A percentile compares a stretch with the other conserved stretches of the same genome.
Evolutionary conservation across 2,329 filamentous ascomycete genomes (phyloP).

Genomic region (Aspergillus neoniger): DNA sequence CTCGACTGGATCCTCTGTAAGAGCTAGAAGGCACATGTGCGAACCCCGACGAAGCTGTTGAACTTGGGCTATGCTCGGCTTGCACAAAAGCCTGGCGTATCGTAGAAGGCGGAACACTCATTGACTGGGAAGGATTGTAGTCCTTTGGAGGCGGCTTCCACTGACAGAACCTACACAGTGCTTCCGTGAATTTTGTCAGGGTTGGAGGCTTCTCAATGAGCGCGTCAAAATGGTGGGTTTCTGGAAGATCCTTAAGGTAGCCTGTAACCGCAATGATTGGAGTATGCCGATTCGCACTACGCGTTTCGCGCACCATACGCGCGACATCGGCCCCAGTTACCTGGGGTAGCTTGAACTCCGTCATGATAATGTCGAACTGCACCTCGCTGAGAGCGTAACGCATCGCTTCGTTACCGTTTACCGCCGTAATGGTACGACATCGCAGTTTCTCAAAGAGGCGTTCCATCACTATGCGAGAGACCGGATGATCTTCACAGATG

Average conservation of each 20-base stretch:
- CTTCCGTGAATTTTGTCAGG: conserved; percentile 84
- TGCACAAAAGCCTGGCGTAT: conserved; percentile 65
- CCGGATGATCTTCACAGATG: conserved; percentile 96
- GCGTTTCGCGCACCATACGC: conserved; percentile 95
- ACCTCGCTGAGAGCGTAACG: conserved; percentile 95
- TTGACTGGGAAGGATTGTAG: conserved; percentile 52
- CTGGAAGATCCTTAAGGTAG: conserved; percentile 95
- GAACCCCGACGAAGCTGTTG: conserved; percentile 74
- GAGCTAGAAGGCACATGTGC: conserved; percentile 71
- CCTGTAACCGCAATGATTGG: conserved; percentile 96
- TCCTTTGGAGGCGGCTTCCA: conserved; percentile 80
- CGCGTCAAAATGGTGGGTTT: conserved; percentile 92
- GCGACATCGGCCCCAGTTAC: conserved; percentile 95
- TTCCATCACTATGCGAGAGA: conserved; percentile 98
- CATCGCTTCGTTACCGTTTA: conserved; percentile 87
- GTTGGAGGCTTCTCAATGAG: conserved; percentile 97
- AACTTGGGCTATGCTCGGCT: conserved; percentile 78
- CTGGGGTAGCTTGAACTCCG: conserved; percentile 92
- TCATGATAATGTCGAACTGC: conserved; percentile 98
- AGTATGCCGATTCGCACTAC: conserved; percentile 90
- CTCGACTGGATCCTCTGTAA: conserved; percentile 76
- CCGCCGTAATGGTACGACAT: conserved; percentile 88
- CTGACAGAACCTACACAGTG: conserved; percentile 82
- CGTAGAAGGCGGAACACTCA: conserved; percentile 62
- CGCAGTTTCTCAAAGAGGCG: conserved; percentile 92